A percentile compares a stretch with the other conserved stretches of the same genome.
Evolutionary conservation across 495 filamentous ascomycete genomes (phyloP).

Genomic region (Jackrogersella multiformis): DNA sequence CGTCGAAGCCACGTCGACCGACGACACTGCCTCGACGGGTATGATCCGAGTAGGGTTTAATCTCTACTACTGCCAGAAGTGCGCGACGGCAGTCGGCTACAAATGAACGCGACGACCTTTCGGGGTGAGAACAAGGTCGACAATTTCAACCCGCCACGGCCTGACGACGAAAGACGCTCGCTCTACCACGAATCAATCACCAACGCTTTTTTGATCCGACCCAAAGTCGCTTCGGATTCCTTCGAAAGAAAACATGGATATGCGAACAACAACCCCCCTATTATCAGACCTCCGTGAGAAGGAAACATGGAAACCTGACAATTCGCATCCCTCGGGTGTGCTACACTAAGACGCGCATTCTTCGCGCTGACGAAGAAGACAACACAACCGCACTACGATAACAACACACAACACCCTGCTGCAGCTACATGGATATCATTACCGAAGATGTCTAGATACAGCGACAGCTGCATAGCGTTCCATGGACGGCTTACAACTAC

Average conservation of each 20-base stretch:
- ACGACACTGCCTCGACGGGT: conserved; percentile 60
- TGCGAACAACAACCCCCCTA: conserved; percentile 19
- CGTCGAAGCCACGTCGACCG: conserved; percentile 63
- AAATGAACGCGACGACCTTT: conserved; percentile 56
- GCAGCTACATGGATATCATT: conserved; percentile 23
- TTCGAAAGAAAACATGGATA: conserved; percentile 7
- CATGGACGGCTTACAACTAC: conserved; percentile 9
- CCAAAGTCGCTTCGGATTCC: conserved; percentile 15
- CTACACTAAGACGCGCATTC: conserved; percentile 3
- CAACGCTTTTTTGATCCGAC: neutral
- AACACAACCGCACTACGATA: conserved; percentile 25
- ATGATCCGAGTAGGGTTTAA: conserved; percentile 79
- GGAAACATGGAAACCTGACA: conserved; percentile 8
- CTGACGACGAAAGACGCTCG: conserved; percentile 13
- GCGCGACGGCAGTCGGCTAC: conserved; percentile 76
- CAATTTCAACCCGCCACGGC: neutral
- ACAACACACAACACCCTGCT: conserved; percentile 27
- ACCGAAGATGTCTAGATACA: conserved; percentile 24
- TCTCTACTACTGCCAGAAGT: conserved; percentile 81
- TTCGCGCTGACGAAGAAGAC: conserved; percentile 9
- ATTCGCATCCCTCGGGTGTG: conserved; percentile 15
- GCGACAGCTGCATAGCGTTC: conserved; percentile 28
- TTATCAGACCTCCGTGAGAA: conserved; percentile 24
- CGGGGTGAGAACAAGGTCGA: neutral
- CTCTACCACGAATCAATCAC: conserved; percentile 11